Percentiles rank a stretch among this genome's conserved stretches.
These are phyloP conservation scores for Tetramitus jugosus DNA, from an alignment of 208 protist species.

Conservation along the genomic window DNA sequence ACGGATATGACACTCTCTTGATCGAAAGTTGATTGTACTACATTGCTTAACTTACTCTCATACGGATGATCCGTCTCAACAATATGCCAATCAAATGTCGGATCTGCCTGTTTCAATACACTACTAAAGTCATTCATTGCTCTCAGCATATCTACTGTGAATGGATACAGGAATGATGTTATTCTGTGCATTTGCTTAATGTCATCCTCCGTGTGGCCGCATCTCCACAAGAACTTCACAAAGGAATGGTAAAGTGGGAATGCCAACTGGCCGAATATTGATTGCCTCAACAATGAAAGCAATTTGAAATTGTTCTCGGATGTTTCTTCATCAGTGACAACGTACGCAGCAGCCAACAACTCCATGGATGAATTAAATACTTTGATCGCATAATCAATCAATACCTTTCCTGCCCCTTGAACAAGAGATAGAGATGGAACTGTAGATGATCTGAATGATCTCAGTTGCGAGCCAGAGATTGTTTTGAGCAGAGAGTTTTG, in stretches of 20 bases:
- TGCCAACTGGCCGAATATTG: background rate
- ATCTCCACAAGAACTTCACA: background rate
- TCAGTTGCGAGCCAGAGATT: background rate
- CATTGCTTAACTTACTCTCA: background rate
- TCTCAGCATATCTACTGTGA: background rate
- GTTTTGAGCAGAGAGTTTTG: background rate
- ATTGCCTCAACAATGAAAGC: too few relatives aligned
- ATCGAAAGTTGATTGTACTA: background rate
- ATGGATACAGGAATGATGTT: background rate
- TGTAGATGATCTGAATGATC: background rate
- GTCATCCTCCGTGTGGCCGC: background rate
- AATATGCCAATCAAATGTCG: background rate
- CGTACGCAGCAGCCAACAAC: background rate
- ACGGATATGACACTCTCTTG: background rate
- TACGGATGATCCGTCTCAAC: slow-evolving; percentile 10
- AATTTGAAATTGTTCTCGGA: background rate
- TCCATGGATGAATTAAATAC: background rate
- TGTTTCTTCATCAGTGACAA: background rate
- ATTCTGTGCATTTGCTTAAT: background rate
- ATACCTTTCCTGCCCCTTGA: background rate
- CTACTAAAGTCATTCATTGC: background rate
- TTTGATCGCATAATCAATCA: background rate
- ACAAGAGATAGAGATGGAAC: background rate
- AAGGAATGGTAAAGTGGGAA: background rate
- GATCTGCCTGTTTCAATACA: background rate